phyloP scores from a whole-genome alignment of 768 basidiomycete genomes.

The Russula olivacea region DNA sequence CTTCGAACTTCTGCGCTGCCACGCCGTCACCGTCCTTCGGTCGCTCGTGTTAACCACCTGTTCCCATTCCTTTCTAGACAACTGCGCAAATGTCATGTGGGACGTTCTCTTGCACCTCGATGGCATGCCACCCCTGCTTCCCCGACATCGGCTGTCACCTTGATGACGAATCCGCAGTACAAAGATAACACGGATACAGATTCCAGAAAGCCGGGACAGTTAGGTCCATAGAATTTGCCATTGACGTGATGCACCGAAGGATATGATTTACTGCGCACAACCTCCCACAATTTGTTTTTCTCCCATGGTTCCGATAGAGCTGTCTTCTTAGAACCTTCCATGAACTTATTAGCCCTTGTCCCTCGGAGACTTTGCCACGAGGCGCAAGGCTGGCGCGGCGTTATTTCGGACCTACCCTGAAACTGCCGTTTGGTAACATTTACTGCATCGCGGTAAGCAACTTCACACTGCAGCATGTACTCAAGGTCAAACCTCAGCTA shows the following conservation, averaged over 20 bases:
- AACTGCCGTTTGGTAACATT: background rate
- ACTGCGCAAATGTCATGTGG: background rate
- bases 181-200: background rate
- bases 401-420: background rate
- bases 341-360: background rate
- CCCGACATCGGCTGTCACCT: background rate
- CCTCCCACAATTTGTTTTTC: background rate
- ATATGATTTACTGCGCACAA: background rate
- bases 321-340: background rate
- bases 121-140: background rate
- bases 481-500: background rate
- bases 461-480: background rate
- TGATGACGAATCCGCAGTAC: background rate
- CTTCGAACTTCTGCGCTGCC: background rate
- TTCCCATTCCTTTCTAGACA: background rate
- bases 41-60: background rate
- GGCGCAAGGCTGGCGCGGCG: background rate
- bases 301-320: background rate
- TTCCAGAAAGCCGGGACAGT: background rate
- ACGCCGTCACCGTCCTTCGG: background rate
- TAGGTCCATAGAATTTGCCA: background rate
- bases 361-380: background rate
- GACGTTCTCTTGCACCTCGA: background rate
- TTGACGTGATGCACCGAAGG: background rate
- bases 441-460: background rate